Evolutionary conservation across 2,329 filamentous ascomycete species (phyloP), one percentile per base, ranked within the genome.

Genomic region (Tolypocladium album): DNA sequence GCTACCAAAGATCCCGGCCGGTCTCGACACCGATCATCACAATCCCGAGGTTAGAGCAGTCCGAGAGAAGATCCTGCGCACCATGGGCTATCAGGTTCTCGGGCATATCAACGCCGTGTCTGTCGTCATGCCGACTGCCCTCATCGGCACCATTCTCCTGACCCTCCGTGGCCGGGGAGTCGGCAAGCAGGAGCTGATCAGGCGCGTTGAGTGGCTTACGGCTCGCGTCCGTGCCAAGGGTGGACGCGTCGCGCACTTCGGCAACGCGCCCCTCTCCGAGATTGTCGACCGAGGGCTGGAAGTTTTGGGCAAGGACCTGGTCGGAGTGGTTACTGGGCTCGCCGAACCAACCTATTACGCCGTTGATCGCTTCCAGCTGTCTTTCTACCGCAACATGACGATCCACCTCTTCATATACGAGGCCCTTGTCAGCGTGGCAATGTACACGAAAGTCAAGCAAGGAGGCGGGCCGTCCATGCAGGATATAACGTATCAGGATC

Each of bases 321-420:
- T 99, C 0, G 91, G 92, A 5, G 79, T 87, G 5, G 81, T 96
- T 0, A 82, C 87, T 43, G 90, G 88, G 0, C 76, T 99, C 6
- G 88, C 89, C 0, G 94, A 99, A 71, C 90, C 90, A 22, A 97
- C 94, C 0, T 97, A 90, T 74, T 96, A 90, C 68, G 94, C 94
- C 5, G 92, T 97, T 45, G 94, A 99, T 72, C 84, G 92, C 58
- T 99, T 99, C 78, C 94, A 99, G 71, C 82, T 99, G 12, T 96
- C 92, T 0, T 99, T 99, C 74, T 99, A 99, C 75, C 88, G 94
- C 58, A 99, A 99, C 74, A 97, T 97, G 94, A 97, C 93, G 0
- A 99, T 99, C 63, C 94, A 99, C 71, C 82, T 99, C 6, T 99
- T 99, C 73, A 94, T 99, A 60, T 88, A 91, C 2, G 92, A 97